Evolutionary conservation across 225 moss, liverwort and hornwort genomes (phyloP).

Genomic region (Neckera pumila): DNA sequence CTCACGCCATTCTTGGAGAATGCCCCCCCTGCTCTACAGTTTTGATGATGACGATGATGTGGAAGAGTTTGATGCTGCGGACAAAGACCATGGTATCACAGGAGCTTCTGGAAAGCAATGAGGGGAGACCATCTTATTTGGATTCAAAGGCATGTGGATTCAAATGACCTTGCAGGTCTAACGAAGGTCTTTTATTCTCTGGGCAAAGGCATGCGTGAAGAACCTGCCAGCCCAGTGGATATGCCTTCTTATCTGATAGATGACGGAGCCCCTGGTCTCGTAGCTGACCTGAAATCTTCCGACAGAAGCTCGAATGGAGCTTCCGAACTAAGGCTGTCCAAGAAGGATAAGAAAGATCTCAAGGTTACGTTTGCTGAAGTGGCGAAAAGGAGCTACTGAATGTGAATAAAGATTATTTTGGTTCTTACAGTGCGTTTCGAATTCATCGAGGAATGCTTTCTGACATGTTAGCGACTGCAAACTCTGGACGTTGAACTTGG

Average conservation of each 20-base stretch:
- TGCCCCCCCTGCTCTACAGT: conserved; percentile 40
- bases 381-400: conserved; percentile 35
- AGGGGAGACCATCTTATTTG: not conserved
- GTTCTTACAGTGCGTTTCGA: not conserved
- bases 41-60: conserved; percentile 22
- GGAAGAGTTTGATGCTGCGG: conserved; percentile 3
- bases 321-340: not conserved
- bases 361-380: conserved; percentile 53
- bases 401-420: conserved; percentile 65
- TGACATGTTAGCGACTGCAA: conserved; percentile 43
- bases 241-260: not conserved
- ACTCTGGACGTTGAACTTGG: not conserved
- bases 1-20: conserved; percentile 42
- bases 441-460: conserved; percentile 47
- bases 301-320: not conserved
- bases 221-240: not conserved
- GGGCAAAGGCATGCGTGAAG: not conserved
- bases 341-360: conserved; percentile 36
- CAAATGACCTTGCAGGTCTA: not conserved
- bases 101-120: not conserved
- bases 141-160: not conserved
- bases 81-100: not conserved
- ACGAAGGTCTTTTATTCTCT: not conserved
- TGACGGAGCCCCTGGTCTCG: not conserved
- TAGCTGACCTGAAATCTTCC: not conserved